Evolutionary conservation across 495 filamentous ascomycete genomes (phyloP).

Genomic region (Neurospora sp.): DNA sequence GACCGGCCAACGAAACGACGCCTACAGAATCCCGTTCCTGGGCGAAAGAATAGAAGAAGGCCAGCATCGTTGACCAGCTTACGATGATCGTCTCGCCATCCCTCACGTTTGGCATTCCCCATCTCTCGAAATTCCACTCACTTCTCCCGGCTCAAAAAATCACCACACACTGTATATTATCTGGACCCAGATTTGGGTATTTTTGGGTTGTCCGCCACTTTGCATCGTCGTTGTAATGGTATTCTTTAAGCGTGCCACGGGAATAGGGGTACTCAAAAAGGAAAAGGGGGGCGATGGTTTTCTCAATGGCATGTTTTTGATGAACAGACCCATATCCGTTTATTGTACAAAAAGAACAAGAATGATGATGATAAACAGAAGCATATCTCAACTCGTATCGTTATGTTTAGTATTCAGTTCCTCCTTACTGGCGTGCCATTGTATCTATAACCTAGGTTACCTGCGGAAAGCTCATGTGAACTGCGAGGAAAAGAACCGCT

Average conservation of each 20-base stretch:
- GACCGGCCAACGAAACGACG: neutral
- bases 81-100: neutral
- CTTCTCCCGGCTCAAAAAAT: neutral
- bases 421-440: neutral
- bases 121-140: neutral
- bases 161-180: neutral
- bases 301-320: neutral
- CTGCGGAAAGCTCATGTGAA: too few species aligned
- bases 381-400: neutral
- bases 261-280: neutral
- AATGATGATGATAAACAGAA: neutral
- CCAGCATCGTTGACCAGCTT: neutral
- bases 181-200: neutral
- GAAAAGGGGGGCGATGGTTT: neutral
- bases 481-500: too few species aligned
- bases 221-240: neutral
- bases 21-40: neutral
- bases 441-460: neutral
- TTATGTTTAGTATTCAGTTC: neutral
- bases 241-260: neutral
- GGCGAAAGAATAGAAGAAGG: neutral
- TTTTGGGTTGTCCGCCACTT: neutral
- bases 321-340: neutral
- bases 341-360: neutral
- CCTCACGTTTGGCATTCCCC: neutral